Conservation (phyloP, 108 stramenopile species). For the Nitzschia sp. region DNA sequence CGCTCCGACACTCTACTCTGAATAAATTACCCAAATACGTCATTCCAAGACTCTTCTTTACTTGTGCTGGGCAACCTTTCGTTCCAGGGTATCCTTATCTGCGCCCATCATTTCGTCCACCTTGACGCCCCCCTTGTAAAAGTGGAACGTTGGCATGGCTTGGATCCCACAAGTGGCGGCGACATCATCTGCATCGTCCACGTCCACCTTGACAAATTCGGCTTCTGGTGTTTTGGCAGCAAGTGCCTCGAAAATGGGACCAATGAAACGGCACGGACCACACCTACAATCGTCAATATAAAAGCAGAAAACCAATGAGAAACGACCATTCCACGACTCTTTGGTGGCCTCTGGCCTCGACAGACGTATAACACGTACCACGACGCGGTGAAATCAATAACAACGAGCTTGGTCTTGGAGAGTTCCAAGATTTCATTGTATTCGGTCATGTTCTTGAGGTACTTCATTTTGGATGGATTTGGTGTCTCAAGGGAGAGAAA, state of each 20-base stretch:
- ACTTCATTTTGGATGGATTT: slow-evolving; percentile 9
- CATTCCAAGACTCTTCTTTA: slow-evolving; percentile 15
- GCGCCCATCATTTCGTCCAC: slow-evolving; percentile 83
- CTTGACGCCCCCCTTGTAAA: slow-evolving; percentile 77
- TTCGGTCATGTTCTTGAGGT: slow-evolving; percentile 51
- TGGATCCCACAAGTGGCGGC: slow-evolving; percentile 64
- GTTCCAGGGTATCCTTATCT: slow-evolving; percentile 38
- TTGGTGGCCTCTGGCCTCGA: not conserved
- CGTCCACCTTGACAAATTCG: slow-evolving; percentile 89
- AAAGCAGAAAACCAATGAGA: not conserved
- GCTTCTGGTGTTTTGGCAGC: slow-evolving; percentile 58
- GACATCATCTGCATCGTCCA: slow-evolving; percentile 77
- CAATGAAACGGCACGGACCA: slow-evolving; percentile 83
- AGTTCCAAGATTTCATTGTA: slow-evolving; percentile 62
- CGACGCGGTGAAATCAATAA: slow-evolving; percentile 84
- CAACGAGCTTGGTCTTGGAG: slow-evolving; percentile 77
- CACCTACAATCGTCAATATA: slow-evolving; percentile 18
- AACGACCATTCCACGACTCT: not conserved
- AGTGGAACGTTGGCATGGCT: slow-evolving; percentile 94
- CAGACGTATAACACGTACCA: slow-evolving; percentile 66
- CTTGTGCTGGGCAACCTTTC: slow-evolving; percentile 29
- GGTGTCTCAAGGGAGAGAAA: no score
- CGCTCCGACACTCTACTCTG: no score
- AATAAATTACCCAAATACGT: no score
- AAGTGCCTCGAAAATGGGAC: slow-evolving; percentile 79